Evolutionary conservation across 2,329 filamentous ascomycete genomes (phyloP), one percentile per base, ranked within the genome.

Genomic region (Monosporascus cannonballus): DNA sequence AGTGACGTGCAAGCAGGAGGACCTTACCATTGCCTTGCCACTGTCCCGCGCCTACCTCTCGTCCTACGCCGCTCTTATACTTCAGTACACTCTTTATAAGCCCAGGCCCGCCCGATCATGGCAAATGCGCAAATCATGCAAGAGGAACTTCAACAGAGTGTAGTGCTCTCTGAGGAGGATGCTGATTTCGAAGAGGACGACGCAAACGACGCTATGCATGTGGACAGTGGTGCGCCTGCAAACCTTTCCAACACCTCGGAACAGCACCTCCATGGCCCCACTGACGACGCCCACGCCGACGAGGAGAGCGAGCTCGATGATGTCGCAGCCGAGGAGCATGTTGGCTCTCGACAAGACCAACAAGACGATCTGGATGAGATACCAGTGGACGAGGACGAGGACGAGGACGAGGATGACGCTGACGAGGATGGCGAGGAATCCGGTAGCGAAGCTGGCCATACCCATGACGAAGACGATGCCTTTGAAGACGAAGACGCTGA

Each of bases 131-230:
- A 80, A 61, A 70, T 76, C 48, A 81, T 79, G 69, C 75, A 82
- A 64, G 79, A 83, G 54, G 77, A 82, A 65, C 71, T 81, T 52
- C 80, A 81, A 61, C 77, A 80, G 60, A 81, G 78, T 64, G 76
- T 75, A 44, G 69, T 78, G 58, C 70, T 76, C 52, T 79, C 77
- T 6, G 77, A 79, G 53, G 76, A 75, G 25, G 69, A 72, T 46
- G 67, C 66, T 48, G 71, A 69, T 27, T 63, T 65, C 52, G 73
- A 71, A 48, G 73, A 75, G 37, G 75, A 74, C 25, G 55, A 59
- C 38, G 53, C 56, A 8, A 61, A 62, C 27, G 63, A 65, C 37
- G 61, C 65, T 25, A 59, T 68, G 49, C 61, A 62, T 44, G 60
- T 64, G 54, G 64, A 61, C 45, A 58, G 54, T 27, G 53, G 48